Evolutionary conservation across 768 basidiomycete species (phyloP).

Genomic region (Tubosaeta sp.): DNA sequence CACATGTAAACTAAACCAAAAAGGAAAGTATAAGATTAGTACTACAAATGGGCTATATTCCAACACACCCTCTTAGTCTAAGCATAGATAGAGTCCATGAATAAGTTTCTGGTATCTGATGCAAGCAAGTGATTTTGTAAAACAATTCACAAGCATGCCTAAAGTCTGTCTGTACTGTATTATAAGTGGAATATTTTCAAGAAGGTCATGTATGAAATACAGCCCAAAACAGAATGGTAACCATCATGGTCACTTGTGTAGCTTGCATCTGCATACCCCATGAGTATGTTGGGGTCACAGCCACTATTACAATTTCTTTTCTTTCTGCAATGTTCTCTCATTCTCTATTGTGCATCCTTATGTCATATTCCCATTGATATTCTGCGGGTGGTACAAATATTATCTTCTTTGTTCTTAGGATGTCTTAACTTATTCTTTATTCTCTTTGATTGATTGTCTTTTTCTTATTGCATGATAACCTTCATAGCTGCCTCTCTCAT

Average conservation of each 20-base stretch:
- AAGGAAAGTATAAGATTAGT: background rate
- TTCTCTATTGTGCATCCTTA: no score
- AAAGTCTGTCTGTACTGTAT: conserved; percentile 30
- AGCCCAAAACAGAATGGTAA: background rate
- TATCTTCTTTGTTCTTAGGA: no score
- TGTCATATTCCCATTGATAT: no score
- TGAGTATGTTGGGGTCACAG: conserved; percentile 28
- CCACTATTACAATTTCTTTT: background rate
- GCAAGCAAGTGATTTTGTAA: conserved; percentile 36
- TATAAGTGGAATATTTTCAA: conserved; percentile 23
- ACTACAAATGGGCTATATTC: background rate
- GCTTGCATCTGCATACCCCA: background rate
- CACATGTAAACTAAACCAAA: background rate
- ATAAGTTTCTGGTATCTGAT: background rate
- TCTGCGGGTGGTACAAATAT: no score
- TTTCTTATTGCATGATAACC: no score
- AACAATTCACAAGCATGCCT: conserved; percentile 36
- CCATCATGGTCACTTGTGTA: background rate
- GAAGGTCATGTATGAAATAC: conserved; percentile 33
- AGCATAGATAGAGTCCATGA: background rate
- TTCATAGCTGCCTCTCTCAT: no score
- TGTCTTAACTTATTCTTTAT: no score
- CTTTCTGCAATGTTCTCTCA: no score
- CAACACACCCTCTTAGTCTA: background rate
- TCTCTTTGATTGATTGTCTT: no score